These are phyloP conservation scores for Debaryomyces prosopidis DNA, from an alignment of 805 yeast genomes.

Conservation along the genomic window DNA sequence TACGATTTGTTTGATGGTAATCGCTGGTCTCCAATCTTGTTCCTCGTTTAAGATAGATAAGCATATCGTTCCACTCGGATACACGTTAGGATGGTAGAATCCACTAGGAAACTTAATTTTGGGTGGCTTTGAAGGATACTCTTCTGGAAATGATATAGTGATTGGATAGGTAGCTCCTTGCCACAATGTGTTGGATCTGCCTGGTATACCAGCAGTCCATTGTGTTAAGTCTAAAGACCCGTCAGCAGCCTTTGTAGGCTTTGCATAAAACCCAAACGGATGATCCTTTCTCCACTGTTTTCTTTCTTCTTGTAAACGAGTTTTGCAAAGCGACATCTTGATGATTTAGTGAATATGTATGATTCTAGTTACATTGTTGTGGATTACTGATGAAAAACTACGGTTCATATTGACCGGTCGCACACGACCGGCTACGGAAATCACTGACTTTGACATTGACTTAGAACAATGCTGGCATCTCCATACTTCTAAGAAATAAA, in stretches of 20 bases:
- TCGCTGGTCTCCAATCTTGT: slow-evolving; percentile 98
- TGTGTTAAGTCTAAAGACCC: slow-evolving; percentile 81
- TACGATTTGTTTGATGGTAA: slow-evolving; percentile 83
- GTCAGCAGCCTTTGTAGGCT: slow-evolving; percentile 76
- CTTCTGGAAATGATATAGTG: slow-evolving; percentile 79
- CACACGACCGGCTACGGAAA: no score
- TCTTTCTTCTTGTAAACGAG: slow-evolving; percentile 90
- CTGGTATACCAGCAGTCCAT: slow-evolving; percentile 98
- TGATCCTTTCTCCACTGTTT: slow-evolving; percentile 98
- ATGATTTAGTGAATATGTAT: neutral
- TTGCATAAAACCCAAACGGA: slow-evolving; percentile 96
- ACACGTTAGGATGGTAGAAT: slow-evolving; percentile 95
- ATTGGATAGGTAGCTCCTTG: slow-evolving; percentile 87
- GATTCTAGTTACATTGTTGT: neutral
- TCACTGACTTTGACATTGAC: no score
- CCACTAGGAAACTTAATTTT: slow-evolving; percentile 86
- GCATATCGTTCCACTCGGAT: slow-evolving; percentile 97
- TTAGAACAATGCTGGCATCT: no score
- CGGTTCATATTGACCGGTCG: no score
- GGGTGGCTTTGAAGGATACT: slow-evolving; percentile 96
- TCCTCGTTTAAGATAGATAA: slow-evolving; percentile 89
- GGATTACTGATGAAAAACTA: no score
- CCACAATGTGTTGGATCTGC: slow-evolving; percentile 85
- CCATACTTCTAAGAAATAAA: no score
- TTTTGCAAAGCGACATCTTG: slow-evolving; percentile 60